Base-by-base conservation (phyloP, 2,329 filamentous ascomycete species). In the Dactylellina cionopaga region DNA sequence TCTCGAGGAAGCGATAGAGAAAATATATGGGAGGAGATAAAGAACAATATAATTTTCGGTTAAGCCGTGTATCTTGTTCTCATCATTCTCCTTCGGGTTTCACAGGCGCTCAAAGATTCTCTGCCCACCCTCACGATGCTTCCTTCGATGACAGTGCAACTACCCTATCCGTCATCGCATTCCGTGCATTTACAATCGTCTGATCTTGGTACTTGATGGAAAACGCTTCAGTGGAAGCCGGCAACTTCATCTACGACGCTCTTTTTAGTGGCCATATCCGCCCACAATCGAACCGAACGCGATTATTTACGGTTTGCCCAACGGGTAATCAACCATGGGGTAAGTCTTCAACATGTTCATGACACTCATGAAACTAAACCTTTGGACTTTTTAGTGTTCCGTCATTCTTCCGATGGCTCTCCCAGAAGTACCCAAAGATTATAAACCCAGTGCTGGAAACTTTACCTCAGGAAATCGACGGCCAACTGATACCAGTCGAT, bases 391-490 rank as follows among this genome's bases (percentile, higher is more conserved):
- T 15, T 39, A 74, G 76, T 75, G 76, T 78, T 60, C 76, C 76
- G 44, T 75, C 76, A 27, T 75, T 78, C 39, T 78, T 78, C 71
- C 75, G 93, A 86, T 99, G 93, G 92, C 89, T 98, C 72, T 96
- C 92, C 81, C 91, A 89, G 83, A 98, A 96, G 80, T 97, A 98
- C 79, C 95, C 95, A 73, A 98, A 98, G 83, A 99, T 98, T 80
- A 91, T 98, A 76, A 95, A 91, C 7, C 87, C 90, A 5, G 95
- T 99, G 60, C 86, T 93, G 64, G 95, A 99, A 83, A 92, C 97
- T 74, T 85, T 88, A 76, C 90, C 93, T 7, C 84, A 90, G 63
- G 89, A 89, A 75, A 87, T 98, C 80, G 92, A 96, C 85, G 94
- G 92, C 76, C 86, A 89, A 43, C 85, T 87, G 76, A 89, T 97